Evolutionary conservation across 2,329 filamentous ascomycete genomes (phyloP), one percentile per base, ranked within the genome.

Genomic region (Elsinoe arachidis): DNA sequence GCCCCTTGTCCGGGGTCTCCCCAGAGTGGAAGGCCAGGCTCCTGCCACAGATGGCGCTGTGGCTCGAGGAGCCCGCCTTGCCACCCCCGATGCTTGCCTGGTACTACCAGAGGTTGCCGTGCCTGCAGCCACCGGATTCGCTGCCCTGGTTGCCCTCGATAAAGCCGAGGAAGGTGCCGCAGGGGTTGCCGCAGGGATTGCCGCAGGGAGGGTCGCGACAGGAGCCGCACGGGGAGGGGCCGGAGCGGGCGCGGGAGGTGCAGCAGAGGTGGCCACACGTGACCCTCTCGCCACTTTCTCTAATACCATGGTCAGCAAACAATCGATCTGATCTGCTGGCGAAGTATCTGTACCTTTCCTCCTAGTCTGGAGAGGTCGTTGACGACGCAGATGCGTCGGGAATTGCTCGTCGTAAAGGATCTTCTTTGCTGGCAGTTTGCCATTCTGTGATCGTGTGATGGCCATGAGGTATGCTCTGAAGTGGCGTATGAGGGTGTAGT

Each of bases 21-120:
- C 60, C 23, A 58, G 38, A 35, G 47, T 57, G 11, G 39, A 14
- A 9, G 58, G 60, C 60, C 60, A 61, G 38, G n/a, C 15, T 11
- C 54, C 43, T 15, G 41, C 23, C 17, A 56, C 30, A 37, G 39
- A 34, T 19, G 19, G 53, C 34, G 30, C 53, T 55, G 19, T 21
- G 17, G 38, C 14, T 23, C 35, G 41, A 26, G 19, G 17, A 12
- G n/a, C 41, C 41, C n/a, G 17, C 26, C 26, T 46, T 14, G 21
- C 41, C 41, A 26, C 21, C 41, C 41, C 41, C 2, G 21, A 23
- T 19, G 41, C 41, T 10, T 46, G 41, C 41, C 26, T 46, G 41
- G 41, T 46, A 26, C 41, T 23, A n/a, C 41, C 21, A 17, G 41
- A 46, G 19, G 41, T 26, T 23, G 41, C 41, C 10, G 19, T n/a